Evolutionary conservation across 257 asterid species (phyloP).

Genomic region (Echites panduratus): DNA sequence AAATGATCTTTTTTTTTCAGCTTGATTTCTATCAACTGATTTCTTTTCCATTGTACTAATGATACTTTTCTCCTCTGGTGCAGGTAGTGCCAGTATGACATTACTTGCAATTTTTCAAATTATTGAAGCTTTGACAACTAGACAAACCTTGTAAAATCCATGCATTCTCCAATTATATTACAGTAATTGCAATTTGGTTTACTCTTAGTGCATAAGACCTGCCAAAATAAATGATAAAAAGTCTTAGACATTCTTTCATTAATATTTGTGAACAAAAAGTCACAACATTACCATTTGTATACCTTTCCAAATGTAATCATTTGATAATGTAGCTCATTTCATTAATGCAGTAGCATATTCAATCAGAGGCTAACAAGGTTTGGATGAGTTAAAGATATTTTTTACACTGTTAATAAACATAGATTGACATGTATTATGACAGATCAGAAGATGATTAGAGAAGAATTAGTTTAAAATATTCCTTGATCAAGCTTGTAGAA

Average conservation of each 20-base stretch:
- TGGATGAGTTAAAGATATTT: no score
- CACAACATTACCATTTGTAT: no score
- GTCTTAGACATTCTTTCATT: no score
- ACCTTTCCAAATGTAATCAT: no score
- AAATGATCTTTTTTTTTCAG: conserved; percentile 35
- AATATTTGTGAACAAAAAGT: no score
- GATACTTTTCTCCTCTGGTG: conserved; percentile 66
- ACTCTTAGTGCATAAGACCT: conserved; percentile 51
- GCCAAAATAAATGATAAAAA: conserved; percentile 34
- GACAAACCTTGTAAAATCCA: conserved; percentile 48
- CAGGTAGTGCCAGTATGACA: conserved; percentile 90
- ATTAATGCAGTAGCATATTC: conserved; percentile 19
- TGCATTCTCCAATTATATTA: conserved; percentile 57
- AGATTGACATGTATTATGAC: no score
- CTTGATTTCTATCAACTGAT: conserved; percentile 35
- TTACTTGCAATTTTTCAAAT: conserved; percentile 37
- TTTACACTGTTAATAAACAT: no score
- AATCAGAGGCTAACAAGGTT: no score
- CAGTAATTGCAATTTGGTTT: conserved; percentile 58
- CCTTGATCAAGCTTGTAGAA: conserved; percentile 56
- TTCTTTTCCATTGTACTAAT: conserved; percentile 38
- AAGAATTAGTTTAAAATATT: no score
- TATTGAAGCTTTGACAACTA: background rate
- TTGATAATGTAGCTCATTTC: conserved; percentile 51
- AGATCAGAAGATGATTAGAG: no score